Conservation (phyloP, 345 rosid species). For the Geranium brycei region DNA sequence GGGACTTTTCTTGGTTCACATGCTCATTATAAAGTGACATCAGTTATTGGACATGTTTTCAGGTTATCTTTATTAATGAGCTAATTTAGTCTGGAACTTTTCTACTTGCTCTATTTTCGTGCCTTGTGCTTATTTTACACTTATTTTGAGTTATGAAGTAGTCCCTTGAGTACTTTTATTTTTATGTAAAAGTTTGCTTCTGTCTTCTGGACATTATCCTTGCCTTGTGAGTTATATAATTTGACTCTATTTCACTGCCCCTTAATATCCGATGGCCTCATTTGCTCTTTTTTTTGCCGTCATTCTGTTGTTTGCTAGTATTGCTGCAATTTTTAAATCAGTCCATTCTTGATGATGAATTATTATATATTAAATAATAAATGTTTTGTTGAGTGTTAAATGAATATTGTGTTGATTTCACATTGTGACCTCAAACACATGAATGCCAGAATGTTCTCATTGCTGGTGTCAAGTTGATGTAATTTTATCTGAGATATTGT, state of each 20-base stretch:
- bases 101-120: background rate
- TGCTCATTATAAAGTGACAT: conserved; percentile 59
- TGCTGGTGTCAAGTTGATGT: background rate
- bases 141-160: background rate
- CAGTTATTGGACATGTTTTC: conserved; percentile 91
- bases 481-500: background rate
- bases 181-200: background rate
- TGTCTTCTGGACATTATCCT: background rate
- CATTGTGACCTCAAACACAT: background rate
- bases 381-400: background rate
- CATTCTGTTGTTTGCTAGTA: background rate
- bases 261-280: background rate
- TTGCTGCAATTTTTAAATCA: background rate
- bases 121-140: background rate
- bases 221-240: background rate
- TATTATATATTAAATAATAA: no score
- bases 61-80: conserved; percentile 33
- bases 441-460: background rate
- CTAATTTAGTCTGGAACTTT: background rate
- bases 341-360: background rate
- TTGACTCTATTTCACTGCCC: background rate
- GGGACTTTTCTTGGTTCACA: conserved; percentile 50
- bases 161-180: background rate
- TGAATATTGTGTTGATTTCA: background rate
- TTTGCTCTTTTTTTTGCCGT: background rate